Conservation (phyloP, 768 basidiomycete genomes). For the Mycena polygramma region DNA sequence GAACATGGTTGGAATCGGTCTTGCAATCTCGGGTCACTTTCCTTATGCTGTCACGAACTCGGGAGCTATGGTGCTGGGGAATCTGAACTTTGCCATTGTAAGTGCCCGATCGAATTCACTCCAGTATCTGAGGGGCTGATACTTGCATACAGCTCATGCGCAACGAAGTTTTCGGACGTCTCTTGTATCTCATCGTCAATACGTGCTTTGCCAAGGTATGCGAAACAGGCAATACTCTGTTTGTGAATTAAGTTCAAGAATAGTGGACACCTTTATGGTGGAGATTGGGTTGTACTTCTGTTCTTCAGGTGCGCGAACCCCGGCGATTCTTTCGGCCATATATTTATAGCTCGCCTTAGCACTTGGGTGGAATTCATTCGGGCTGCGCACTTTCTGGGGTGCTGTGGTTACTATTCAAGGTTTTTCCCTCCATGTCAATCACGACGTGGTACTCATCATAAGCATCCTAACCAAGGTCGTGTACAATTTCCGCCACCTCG, state of each 20-base stretch:
- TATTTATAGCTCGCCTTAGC: conserved; percentile 51
- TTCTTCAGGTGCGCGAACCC: conserved; percentile 64
- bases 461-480: conserved; percentile 74
- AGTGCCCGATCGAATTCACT: not conserved
- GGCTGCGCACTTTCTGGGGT: conserved; percentile 81
- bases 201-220: conserved; percentile 77
- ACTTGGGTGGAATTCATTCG: conserved; percentile 85
- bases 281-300: conserved; percentile 79
- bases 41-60: conserved; percentile 71
- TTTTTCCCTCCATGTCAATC: conserved; percentile 66
- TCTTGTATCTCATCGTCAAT: conserved; percentile 76
- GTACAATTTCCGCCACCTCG: conserved; percentile 63
- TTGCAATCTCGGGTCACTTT: conserved; percentile 76
- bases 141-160: conserved; percentile 57
- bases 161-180: conserved; percentile 82
- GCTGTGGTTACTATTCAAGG: conserved; percentile 75
- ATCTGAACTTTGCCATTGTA: conserved; percentile 77
- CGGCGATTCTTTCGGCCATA: not conserved
- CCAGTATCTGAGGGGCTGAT: not conserved
- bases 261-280: conserved; percentile 83
- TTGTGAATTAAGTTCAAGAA: conserved; percentile 22
- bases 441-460: conserved; percentile 69
- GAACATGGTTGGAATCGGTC: conserved; percentile 72
- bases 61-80: conserved; percentile 78
- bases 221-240: conserved; percentile 5